phyloP scores from a whole-genome alignment of 176 grass and related monocot genomes.

The Oropetium thomaeum region DNA sequence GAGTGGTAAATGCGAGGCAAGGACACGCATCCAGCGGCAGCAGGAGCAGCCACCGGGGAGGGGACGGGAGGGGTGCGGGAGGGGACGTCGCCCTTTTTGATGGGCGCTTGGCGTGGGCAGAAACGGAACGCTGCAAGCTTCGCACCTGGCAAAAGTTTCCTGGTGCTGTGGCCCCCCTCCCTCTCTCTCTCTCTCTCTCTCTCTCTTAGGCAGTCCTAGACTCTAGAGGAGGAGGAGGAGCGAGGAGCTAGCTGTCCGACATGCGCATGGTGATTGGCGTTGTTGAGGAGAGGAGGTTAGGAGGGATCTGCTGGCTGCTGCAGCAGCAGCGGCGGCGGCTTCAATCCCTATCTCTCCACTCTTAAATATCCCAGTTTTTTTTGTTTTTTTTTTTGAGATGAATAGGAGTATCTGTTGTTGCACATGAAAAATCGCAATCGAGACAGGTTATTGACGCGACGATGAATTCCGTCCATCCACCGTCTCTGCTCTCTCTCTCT shows the following conservation, averaged over 20 bases:
- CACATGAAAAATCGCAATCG: conserved; percentile 16
- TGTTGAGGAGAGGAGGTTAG: too few relatives aligned
- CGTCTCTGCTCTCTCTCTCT: neutral
- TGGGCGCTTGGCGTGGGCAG: conserved; percentile 26
- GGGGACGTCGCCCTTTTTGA: conserved; percentile 15
- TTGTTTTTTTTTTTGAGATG: neutral
- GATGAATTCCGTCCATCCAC: neutral
- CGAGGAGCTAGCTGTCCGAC: neutral
- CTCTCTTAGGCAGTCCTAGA: neutral
- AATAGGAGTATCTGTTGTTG: neutral
- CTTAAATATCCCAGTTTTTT: conserved; percentile 1
- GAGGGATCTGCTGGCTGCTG: conserved; percentile 2
- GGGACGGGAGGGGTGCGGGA: too few relatives aligned
- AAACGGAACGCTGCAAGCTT: conserved; percentile 33
- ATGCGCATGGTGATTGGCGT: neutral
- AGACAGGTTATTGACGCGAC: neutral
- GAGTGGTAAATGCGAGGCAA: conserved; percentile 30
- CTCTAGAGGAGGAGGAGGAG: neutral
- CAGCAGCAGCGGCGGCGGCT: too few relatives aligned
- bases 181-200: neutral
- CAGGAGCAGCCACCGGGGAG: neutral
- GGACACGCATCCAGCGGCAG: neutral
- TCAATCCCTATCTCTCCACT: neutral
- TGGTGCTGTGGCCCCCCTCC: neutral
- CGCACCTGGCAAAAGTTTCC: conserved; percentile 1